Evolutionary conservation across 2,329 filamentous ascomycete genomes (phyloP), one percentile per base, ranked within the genome.

Genomic region (Daldinia sp.): DNA sequence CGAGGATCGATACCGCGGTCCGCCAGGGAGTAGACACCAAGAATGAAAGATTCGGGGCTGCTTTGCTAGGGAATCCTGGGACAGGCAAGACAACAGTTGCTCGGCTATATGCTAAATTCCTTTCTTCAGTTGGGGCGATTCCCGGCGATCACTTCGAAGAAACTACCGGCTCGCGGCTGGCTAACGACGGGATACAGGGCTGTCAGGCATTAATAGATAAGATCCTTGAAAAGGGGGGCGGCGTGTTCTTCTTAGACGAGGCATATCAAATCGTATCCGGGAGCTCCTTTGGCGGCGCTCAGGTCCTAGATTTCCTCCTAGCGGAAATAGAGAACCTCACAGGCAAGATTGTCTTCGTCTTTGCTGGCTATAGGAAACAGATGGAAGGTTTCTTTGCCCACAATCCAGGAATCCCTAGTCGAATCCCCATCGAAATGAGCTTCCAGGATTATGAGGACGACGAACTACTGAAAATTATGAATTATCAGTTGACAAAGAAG

Each of bases 381-480:
- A 94, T 94, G 90, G 90, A 94, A 67, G 81, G 81, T 0, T 92
- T 94, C 73, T 93, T 92, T 48, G 81, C 84, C 0, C 90, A 93
- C 61, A 94, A 94, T 45, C 86, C 86, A 0, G 90, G 91, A 0
- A 78, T 94, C 3, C 80, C 84, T 0, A 91, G 89, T 65, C 86
- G 91, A 0, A 88, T 94, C 29, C 90, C 90, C 0, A 78, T 85
- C 4, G 77, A 82, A 32, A 79, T 94, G 69, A 81, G 84, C 35
- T 94, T 94, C 58, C 77, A 83, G 0, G 91, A 94, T 72, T 94
- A 92, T 64, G 78, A 79, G 0, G 88, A 94, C 49, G 70, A 77
- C 0, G 90, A 94, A 67, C 78, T 94, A 0, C 79, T 86, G 1
- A 70, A 72, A 0, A 93, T 94, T 5, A 74, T 93, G 0, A 76